phyloP scores from a whole-genome alignment of 192 early-diverging fungal species.

The Funneliformis mosseae region DNA sequence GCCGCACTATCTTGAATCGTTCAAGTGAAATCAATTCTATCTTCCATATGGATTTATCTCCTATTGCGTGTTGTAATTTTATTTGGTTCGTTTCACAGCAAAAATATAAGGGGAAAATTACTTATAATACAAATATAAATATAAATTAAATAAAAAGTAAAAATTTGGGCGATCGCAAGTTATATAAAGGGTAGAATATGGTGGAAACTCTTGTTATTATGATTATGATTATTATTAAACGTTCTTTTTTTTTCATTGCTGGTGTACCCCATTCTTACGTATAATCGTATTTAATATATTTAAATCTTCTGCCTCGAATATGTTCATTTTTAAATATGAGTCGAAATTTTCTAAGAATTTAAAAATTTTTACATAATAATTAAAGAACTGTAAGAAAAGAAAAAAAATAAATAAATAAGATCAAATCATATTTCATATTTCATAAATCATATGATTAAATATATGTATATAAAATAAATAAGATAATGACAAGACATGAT shows the following conservation, averaged over 20 bases:
- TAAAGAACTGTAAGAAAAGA: background rate
- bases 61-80: background rate
- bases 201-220: background rate
- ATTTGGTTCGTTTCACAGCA: background rate
- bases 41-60: too few species aligned
- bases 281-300: background rate
- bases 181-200: background rate
- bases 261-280: background rate
- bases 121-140: background rate
- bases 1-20: too few species aligned
- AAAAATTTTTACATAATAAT: background rate
- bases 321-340: background rate
- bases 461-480: too few species aligned
- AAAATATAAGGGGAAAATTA: background rate
- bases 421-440: background rate
- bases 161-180: background rate
- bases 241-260: background rate
- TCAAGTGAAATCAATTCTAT: too few species aligned
- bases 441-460: too few species aligned
- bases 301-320: background rate
- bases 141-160: background rate
- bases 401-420: background rate
- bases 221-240: background rate
- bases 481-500: too few species aligned
- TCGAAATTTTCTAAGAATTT: constrained; percentile 22